Evolutionary conservation across 176 grass and related monocot genomes (phyloP).

Genomic region (Elymus sibiricus): DNA sequence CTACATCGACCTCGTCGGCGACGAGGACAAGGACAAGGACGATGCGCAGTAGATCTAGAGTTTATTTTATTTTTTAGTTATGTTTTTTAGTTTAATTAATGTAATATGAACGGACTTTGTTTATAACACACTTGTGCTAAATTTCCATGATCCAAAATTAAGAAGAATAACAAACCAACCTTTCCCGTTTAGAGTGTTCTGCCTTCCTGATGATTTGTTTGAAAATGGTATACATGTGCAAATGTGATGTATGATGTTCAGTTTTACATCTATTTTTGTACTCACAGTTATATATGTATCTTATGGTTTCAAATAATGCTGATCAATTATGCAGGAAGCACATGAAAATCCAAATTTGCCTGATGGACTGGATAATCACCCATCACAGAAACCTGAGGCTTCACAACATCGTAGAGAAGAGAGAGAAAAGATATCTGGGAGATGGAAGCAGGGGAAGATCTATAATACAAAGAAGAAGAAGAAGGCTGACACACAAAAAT

Average conservation of each 20-base stretch:
- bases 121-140: neutral
- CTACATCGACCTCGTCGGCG: too few relatives aligned
- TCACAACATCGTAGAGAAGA: constrained; percentile 7
- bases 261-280: neutral
- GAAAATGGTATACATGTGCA: neutral
- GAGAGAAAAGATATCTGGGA: constrained; percentile 1
- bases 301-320: neutral
- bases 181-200: neutral
- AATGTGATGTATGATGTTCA: neutral
- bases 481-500: neutral
- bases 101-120: neutral
- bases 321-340: constrained; percentile 27
- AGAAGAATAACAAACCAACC: neutral
- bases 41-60: too few relatives aligned
- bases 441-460: constrained; percentile 21
- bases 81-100: too few relatives aligned
- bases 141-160: neutral
- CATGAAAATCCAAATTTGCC: neutral
- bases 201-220: constrained; percentile 1
- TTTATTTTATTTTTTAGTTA: too few relatives aligned
- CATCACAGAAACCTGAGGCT: constrained; percentile 29
- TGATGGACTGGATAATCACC: constrained; percentile 15
- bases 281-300: neutral
- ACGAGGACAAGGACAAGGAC: too few relatives aligned
- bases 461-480: constrained; percentile 20